phyloP scores from a whole-genome alignment of 2,329 filamentous ascomycete species.

The Arthroderma sp. region DNA sequence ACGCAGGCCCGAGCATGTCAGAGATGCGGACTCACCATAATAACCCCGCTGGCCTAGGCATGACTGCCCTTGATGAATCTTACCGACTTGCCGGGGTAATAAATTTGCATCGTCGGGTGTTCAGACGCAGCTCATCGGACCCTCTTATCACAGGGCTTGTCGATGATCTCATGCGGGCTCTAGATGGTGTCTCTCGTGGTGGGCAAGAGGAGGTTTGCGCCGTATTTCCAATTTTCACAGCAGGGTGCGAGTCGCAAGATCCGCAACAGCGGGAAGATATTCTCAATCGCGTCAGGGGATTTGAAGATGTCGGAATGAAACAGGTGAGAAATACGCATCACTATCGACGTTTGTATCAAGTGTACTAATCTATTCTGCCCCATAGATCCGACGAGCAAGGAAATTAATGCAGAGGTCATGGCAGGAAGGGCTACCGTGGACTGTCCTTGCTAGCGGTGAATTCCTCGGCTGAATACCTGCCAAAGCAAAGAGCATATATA shows the following conservation, averaged over 20 bases:
- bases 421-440: constrained; percentile 26
- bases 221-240: constrained; percentile 71
- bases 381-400: constrained; percentile 28
- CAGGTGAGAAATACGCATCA: constrained; percentile 43
- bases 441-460: constrained; percentile 26
- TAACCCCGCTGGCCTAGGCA: constrained; percentile 31
- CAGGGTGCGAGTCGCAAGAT: constrained; percentile 58
- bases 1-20: constrained; percentile 30
- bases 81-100: constrained; percentile 70
- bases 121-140: constrained; percentile 47
- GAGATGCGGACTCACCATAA: constrained; percentile 29
- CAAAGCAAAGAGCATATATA: background rate
- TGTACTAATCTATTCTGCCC: background rate
- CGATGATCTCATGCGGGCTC: constrained; percentile 46
- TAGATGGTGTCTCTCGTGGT: constrained; percentile 50
- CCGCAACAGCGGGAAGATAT: constrained; percentile 45
- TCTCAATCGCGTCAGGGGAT: constrained; percentile 49
- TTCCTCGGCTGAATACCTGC: constrained; percentile 21
- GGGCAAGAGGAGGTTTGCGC: constrained; percentile 62
- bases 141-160: constrained; percentile 51
- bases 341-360: background rate
- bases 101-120: constrained; percentile 60
- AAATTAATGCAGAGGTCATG: constrained; percentile 29
- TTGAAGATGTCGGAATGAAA: constrained; percentile 63
- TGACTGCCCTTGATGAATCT: constrained; percentile 58